Evolutionary conservation across 345 rosid species (phyloP).

Genomic region (Triadica sebifera): DNA sequence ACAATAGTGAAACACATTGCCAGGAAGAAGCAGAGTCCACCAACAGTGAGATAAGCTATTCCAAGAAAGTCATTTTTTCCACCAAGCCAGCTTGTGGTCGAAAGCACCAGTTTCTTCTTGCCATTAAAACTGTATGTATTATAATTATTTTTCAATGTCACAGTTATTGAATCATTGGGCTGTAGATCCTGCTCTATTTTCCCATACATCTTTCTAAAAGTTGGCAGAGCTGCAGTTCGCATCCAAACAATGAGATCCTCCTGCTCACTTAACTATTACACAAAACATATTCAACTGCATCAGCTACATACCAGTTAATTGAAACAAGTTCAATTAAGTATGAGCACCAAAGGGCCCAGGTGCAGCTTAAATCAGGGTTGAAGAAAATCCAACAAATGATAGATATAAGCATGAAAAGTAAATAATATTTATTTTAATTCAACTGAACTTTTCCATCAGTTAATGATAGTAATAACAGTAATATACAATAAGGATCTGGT

Average conservation of each 20-base stretch:
- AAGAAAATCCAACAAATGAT: not conserved
- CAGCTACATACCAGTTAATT: constrained; percentile 8
- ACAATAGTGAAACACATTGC: constrained; percentile 77
- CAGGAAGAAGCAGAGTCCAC: constrained; percentile 82
- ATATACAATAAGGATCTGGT: not conserved
- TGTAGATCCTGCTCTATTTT: constrained; percentile 83
- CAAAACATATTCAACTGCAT: constrained; percentile 17
- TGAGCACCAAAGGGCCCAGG: not conserved
- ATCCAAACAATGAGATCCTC: constrained; percentile 98
- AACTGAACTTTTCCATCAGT: not conserved
- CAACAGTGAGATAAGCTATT: constrained; percentile 90
- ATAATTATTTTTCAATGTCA: constrained; percentile 61
- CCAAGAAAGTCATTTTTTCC: constrained; percentile 97
- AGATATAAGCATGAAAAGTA: not conserved
- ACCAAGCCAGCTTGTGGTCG: constrained; percentile 98
- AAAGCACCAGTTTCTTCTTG: constrained; percentile 94
- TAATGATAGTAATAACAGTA: not conserved
- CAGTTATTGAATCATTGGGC: constrained; percentile 47
- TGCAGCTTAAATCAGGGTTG: not conserved
- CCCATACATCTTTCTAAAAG: constrained; percentile 93
- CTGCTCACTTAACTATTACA: constrained; percentile 77
- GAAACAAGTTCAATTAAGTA: not conserved
- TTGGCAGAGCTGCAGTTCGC: constrained; percentile 99
- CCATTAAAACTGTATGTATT: constrained; percentile 94
- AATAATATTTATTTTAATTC: not conserved